Percentiles rank a stretch among this genome's conserved stretches.
Evolutionary conservation across 495 filamentous ascomycete species (phyloP).

Genomic region (Neurospora sp.): DNA sequence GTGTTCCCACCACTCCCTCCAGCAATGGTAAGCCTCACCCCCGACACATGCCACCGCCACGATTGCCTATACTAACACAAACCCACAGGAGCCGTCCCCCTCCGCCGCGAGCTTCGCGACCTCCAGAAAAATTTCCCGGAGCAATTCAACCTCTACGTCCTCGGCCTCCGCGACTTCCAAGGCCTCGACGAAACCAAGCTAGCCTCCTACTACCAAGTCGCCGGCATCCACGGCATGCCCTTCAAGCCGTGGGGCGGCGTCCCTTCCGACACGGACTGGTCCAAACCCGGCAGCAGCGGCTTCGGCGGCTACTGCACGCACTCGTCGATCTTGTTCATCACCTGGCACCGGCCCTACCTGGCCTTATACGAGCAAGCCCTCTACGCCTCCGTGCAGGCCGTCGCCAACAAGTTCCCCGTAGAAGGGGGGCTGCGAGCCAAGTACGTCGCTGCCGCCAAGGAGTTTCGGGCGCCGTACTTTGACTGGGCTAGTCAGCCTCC

Average conservation of each 20-base stretch:
- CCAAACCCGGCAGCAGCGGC: slow-evolving; percentile 18
- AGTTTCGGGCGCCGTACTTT: slow-evolving; percentile 45
- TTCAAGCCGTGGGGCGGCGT: slow-evolving; percentile 32
- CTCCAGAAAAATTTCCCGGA: slow-evolving; percentile 20
- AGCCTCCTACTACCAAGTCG: slow-evolving; percentile 28
- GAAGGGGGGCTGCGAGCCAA: slow-evolving; percentile 31
- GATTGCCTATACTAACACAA: not conserved
- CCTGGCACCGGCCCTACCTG: slow-evolving; percentile 63
- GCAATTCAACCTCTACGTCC: slow-evolving; percentile 22
- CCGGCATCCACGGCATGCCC: slow-evolving; percentile 37
- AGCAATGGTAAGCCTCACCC: slow-evolving; percentile 2
- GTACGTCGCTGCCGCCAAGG: slow-evolving; percentile 32
- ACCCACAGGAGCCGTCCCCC: slow-evolving; percentile 12
- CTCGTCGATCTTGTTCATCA: slow-evolving; percentile 50
- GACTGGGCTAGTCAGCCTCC: slow-evolving; percentile 41
- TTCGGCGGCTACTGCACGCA: slow-evolving; percentile 54
- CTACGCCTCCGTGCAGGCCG: slow-evolving; percentile 38
- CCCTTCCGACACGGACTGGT: slow-evolving; percentile 15
- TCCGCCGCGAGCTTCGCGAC: slow-evolving; percentile 21
- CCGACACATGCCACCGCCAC: not conserved
- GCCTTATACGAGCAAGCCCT: slow-evolving; percentile 48
- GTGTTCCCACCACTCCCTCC: slow-evolving; percentile 16
- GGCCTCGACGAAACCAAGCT: slow-evolving; percentile 6
- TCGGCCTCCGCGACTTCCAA: slow-evolving; percentile 17
- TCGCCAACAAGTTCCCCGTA: slow-evolving; percentile 36